Conservation (phyloP, 768 basidiomycete species). For the Chlorophyllum brunneum region DNA sequence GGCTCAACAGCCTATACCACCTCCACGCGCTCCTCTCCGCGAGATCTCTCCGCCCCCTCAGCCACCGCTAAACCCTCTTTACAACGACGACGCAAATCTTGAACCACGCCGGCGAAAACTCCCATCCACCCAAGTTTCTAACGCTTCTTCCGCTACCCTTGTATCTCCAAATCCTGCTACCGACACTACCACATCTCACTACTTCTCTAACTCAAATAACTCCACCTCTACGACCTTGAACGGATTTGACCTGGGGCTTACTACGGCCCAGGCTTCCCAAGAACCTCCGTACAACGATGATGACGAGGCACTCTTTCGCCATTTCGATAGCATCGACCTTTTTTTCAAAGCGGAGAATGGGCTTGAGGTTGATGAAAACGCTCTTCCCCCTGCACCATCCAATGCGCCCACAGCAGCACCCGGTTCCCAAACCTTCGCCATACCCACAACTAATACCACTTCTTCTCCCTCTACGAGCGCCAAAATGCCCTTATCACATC, state of each 20-base stretch:
- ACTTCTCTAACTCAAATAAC: slow-evolving; percentile 11
- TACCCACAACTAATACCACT: neutral
- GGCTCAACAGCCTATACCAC: slow-evolving; percentile 14
- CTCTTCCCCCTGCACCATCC: slow-evolving; percentile 1
- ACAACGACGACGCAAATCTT: slow-evolving; percentile 36
- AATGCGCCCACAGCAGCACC: neutral
- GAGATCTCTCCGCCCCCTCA: slow-evolving; percentile 35
- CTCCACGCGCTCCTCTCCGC: slow-evolving; percentile 32
- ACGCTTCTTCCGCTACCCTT: slow-evolving; percentile 14
- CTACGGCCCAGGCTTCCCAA: slow-evolving; percentile 10
- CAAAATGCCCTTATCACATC: neutral
- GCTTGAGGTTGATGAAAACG: slow-evolving; percentile 4
- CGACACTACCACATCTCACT: slow-evolving; percentile 7
- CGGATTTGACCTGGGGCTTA: neutral
- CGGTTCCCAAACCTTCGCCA: too few species aligned
- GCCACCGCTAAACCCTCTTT: slow-evolving; percentile 18
- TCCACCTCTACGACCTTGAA: slow-evolving; percentile 7
- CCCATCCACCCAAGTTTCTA: slow-evolving; percentile 19
- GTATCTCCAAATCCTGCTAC: slow-evolving; percentile 16
- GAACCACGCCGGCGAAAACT: slow-evolving; percentile 34
- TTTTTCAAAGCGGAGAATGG: neutral
- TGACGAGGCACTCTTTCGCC: slow-evolving; percentile 3
- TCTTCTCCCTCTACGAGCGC: neutral
- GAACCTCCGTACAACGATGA: neutral
- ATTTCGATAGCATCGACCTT: slow-evolving; percentile 9